These are phyloP conservation scores for Grifola frondosa DNA, from an alignment of 1,284 basidiomycete species.

Conservation along the genomic window DNA sequence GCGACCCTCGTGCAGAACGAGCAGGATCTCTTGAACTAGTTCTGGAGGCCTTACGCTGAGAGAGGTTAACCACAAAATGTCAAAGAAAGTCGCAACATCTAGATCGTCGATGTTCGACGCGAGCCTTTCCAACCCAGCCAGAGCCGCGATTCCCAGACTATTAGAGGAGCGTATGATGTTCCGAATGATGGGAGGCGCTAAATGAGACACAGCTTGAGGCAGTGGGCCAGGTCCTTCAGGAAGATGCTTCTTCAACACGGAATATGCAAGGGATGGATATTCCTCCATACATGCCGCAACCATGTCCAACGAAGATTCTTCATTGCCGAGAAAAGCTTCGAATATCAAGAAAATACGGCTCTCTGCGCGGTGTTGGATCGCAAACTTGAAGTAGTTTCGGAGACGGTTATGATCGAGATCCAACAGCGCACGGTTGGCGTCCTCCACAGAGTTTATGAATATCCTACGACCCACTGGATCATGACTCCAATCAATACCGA, in stretches of 20 bases:
- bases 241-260: constrained; percentile 47
- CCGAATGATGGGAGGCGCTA: constrained; percentile 40
- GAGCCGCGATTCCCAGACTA: constrained; percentile 47
- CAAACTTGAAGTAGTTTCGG: constrained; percentile 25
- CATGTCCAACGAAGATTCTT: constrained; percentile 33
- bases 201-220: constrained; percentile 29
- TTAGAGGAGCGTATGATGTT: constrained; percentile 56
- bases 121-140: constrained; percentile 58
- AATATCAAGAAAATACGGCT: constrained; percentile 55
- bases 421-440: constrained; percentile 12
- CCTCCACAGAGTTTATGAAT: constrained; percentile 10
- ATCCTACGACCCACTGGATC: constrained; percentile 9
- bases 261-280: constrained; percentile 53
- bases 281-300: constrained; percentile 45
- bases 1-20: constrained; percentile 57
- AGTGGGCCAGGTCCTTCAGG: constrained; percentile 37
- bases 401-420: constrained; percentile 6
- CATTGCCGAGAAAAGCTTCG: constrained; percentile 33
- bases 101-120: constrained; percentile 41
- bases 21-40: constrained; percentile 55
- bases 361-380: constrained; percentile 48
- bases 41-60: constrained; percentile 48
- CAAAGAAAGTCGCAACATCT: constrained; percentile 43
- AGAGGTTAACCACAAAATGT: constrained; percentile 50
- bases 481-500: constrained; percentile 45